Evolutionary conservation across 2,329 filamentous ascomycete species (phyloP), one percentile per base, ranked within the genome.

Genomic region (Aspergillus unguis): DNA sequence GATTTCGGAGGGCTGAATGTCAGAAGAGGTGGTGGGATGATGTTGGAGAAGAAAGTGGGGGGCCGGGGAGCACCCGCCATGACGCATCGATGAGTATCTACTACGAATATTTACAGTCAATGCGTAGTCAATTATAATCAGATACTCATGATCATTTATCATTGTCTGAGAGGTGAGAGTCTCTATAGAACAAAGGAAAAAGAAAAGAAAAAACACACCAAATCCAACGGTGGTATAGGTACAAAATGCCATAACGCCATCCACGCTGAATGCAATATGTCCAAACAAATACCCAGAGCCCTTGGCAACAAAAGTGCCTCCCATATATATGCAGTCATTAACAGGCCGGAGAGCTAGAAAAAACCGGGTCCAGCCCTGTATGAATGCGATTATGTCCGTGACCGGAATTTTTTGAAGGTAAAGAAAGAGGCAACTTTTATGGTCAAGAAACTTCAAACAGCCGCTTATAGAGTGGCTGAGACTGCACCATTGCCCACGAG

Each of bases 401-500:
- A 48, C 40, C 40, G 27, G 28, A 29, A 41, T 31, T 47, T 57
- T 48, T 43, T 25, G 44, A 50, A 45, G 36, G 36, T 37, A 45
- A 44, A 35, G 54, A 53, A 56, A 48, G 47, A 52, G 52, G 48
- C 52, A 57, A 55, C 55, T 55, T 49, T 53, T 54, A 47, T 44
- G 42, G 44, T 46, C 49, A 44, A 53, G 26, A 26, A 43, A 43
- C 40, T 28, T 48, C 17, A 27, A 48, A 53, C 43, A 33, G 4
- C 43, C n/a, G 11, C 44, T 62, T 64, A 70, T 27, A 64, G 46
- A 27, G 62, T 57, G 36, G 62, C 57, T 48, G 62, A 50, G 23
- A 57, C 54, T 8, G 66, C 48, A 41, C 59, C 62, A 46, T 64
- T 61, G 43, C 86, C 86, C 36, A 99, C 85, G 49, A 99, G 82